Evolutionary conservation across 257 asterid species (phyloP), one percentile per base, ranked within the genome.

Genomic region (Solanum corneliomulleri): DNA sequence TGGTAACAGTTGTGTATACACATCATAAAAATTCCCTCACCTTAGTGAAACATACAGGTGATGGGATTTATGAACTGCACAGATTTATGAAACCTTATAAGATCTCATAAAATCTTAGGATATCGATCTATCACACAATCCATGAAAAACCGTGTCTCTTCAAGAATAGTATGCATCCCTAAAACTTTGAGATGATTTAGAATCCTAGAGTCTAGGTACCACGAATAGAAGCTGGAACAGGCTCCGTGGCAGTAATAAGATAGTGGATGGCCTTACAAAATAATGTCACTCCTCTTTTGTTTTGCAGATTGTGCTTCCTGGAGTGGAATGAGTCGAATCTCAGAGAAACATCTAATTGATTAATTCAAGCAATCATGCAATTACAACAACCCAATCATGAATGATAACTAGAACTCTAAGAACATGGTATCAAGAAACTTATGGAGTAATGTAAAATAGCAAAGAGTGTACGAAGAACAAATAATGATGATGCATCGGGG

Each of bases 1-100:
- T 56, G n/a, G 64, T 56, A 7, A 18, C 2, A 18, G 20, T 0
- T 0, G 23, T 1, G 4, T 18, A 52, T 16, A 52, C 10, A 2
- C 10, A 16, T 52, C n/a, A 52, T 52, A 52, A 52, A 1, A 16
- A 29, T 29, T 29, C 29, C 29, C 1, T 56, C 4, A 56, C 64
- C 11, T 56, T 18, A 18, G 64, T 56, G n/a, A 56, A 56, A 18
- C 64, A 56, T 56, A 56, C 4, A 10, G 0, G 64, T 56, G n/a
- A 56, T 23, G 11, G 11, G n/a, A 10, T 56, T 56, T 18, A n/a
- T 52, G 62, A 52, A 18, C n/a, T 6, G 11, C 11, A 6, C 4
- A 18, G 7, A 52, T 52, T 52, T 18, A 18, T 52, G 62, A 52
- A 52, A 18, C n/a, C 62, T 52, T 35, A 35, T 35, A 52, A 52